Evolutionary conservation across 495 filamentous ascomycete species (phyloP), one percentile per base, ranked within the genome.

Genomic region (Penicillium flavigenum): DNA sequence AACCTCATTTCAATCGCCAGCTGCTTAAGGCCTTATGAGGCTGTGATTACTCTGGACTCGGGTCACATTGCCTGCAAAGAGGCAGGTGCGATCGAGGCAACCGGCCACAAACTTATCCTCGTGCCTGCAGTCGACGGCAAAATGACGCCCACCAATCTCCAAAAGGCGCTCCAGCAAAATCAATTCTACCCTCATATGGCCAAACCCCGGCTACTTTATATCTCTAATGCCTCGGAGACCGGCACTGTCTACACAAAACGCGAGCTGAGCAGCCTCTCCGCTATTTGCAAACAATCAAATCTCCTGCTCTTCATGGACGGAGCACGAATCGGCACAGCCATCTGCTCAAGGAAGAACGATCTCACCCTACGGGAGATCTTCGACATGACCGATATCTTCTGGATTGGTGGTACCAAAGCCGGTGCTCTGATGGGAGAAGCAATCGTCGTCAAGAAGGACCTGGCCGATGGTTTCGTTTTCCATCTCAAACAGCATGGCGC

Each of bases 341-440:
- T 78, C 49, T 64, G 63, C 45, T 68, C 75, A 2, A 63, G 58
- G 51, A 59, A 54, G 31, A 71, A 72, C 14, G 70, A 75, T 43
- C 56, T 75, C 52, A 70, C 68, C 2, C 64, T 72, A 4, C 61
- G 63, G 4, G 76, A 78, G 47, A 63, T 78, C 22, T 69, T 74
- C 12, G 70, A 77, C 9, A 47, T 69, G 11, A 68, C 66, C 0
- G 74, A 78, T 57, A 74, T 78, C 11, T 78, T 78, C 60, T 78
- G 76, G 76, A 72, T 78, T 31, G 76, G 76, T 12, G 76, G 76
- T 0, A 78, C 76, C 22, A 78, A 78, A 57, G 69, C 70, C 42
- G 76, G 76, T 16, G 74, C 74, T 0, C 50, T 78, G 24, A 63
- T 78, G 41, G 76, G 76, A 8, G 76, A 78, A 51, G 76, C 73